Evolutionary conservation across 176 grass and related monocot species (phyloP).

Genomic region (Carex kokanica): DNA sequence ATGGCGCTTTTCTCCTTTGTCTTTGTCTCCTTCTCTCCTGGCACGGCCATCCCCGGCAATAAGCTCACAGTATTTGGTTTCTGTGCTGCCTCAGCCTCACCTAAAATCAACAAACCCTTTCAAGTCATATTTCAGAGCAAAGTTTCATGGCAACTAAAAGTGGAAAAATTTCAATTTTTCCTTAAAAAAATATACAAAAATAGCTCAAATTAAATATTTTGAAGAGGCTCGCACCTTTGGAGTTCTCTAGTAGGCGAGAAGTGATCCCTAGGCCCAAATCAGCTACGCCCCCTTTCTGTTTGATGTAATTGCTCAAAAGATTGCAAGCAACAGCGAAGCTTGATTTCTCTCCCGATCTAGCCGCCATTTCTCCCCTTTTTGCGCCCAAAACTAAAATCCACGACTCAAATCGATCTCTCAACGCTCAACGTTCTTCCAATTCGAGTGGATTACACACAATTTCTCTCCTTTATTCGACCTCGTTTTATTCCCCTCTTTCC

Average conservation of each 20-base stretch:
- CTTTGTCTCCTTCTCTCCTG: slow-evolving; percentile 32
- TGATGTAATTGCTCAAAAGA: slow-evolving; percentile 77
- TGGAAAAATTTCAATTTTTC: not conserved
- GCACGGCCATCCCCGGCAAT: slow-evolving; percentile 35
- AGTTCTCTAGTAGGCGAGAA: slow-evolving; percentile 8
- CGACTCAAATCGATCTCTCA: slow-evolving; percentile 13
- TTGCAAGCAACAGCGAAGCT: slow-evolving; percentile 87
- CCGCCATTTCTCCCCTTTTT: slow-evolving; percentile 35
- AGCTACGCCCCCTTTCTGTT: slow-evolving; percentile 67
- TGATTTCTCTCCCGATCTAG: slow-evolving; percentile 62
- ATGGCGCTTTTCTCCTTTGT: slow-evolving; percentile 52
- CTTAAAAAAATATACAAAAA: not conserved
- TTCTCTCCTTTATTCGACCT: not conserved
- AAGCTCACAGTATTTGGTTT: slow-evolving; percentile 45
- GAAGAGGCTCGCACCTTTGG: slow-evolving; percentile 35
- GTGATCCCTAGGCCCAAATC: slow-evolving; percentile 70
- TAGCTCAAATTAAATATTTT: not conserved
- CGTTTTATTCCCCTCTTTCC: not conserved
- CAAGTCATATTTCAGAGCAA: slow-evolving; percentile 2
- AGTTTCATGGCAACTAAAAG: not conserved
- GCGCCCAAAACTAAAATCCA: not conserved
- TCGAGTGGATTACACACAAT: not conserved
- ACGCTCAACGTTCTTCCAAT: not conserved
- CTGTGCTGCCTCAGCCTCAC: slow-evolving; percentile 34
- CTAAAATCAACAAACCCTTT: slow-evolving; percentile 41